Conservation (phyloP, 768 basidiomycete species). For the Psilocybe azurescens region DNA sequence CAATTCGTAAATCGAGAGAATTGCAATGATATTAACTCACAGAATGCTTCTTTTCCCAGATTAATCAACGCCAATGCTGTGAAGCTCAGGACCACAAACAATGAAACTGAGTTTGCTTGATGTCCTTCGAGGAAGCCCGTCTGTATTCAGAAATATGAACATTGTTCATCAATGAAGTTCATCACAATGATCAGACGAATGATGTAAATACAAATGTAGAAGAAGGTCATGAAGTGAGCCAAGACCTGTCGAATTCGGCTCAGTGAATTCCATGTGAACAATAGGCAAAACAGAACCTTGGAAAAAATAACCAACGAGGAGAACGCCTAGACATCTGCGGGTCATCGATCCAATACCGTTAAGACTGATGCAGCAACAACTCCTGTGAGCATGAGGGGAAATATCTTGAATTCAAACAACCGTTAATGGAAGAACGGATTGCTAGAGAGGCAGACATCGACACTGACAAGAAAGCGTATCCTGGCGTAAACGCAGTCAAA, state of each 20-base stretch:
- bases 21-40: conserved; percentile 27
- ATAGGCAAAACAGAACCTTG: conserved; percentile 37
- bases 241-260: conserved; percentile 30
- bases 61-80: conserved; percentile 52
- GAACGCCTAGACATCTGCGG: conserved; percentile 43
- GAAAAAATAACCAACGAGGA: conserved; percentile 51
- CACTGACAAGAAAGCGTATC: conserved; percentile 41
- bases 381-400: conserved; percentile 45
- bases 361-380: conserved; percentile 51
- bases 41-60: conserved; percentile 44
- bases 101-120: conserved; percentile 56
- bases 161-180: not conserved
- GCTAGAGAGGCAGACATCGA: not conserved
- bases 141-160: conserved; percentile 25
- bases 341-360: conserved; percentile 39
- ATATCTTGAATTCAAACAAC: not conserved
- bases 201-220: conserved; percentile 55
- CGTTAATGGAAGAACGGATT: not conserved
- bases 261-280: not conserved
- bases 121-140: conserved; percentile 53
- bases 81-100: conserved; percentile 53
- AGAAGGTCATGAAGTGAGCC: conserved; percentile 56
- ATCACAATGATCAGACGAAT: conserved; percentile 47
- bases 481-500: conserved; percentile 41
- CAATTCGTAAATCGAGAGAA: not conserved